Base-by-base conservation (phyloP, 2,329 filamentous ascomycete species). In the Colletotrichum eleusines region DNA sequence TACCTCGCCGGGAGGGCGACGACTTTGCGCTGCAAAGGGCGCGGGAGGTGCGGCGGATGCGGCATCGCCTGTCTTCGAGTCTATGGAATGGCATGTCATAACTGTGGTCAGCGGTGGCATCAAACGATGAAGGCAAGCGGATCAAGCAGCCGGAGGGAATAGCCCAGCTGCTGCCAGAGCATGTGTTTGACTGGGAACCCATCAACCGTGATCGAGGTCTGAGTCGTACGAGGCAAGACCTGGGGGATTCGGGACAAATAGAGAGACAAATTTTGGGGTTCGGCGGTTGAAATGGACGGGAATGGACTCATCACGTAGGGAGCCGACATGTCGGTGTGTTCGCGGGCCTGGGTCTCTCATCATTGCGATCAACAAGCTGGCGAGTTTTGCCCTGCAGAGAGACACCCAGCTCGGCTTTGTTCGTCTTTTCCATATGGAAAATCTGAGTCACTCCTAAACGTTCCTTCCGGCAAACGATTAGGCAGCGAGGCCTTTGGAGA, bases 1-100 rank as follows among this genome's bases (percentile, higher is more conserved):
- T 74, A 78, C 26, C 73, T 78, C 0, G 76, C 73, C 12, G 76
- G 75, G 2, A 68, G 75, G 76, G 76, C 7, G 78, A 78, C 57
- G 73, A 72, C 0, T 77, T 77, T 48, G 76, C 76, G 1, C 35
- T 66, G 6, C 67, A 70, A 18, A 18, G 67, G 12, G 67, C 67
- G 23, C 55, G 42, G 16, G 67, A 70, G 18, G 67, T 66, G 14
- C 48, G 67, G 18, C 63, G 63, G 6, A 67, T 70, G 67, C 44
- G 67, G 1, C 63, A 70, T 35, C 67, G 61, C n/a, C 50, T 70
- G 18, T 60, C 67, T n/a, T 67, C 67, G 42, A 67, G 67, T 42
- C n/a, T 70, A 26, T 70, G 67, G 63, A 70, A 70, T 20, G 67
- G 67, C 33, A 70, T 70, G 4, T 70, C 67, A 33, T 70, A 70